Base-by-base conservation (phyloP, 1,284 basidiomycete genomes). In the Cryptococcus sp. region DNA sequence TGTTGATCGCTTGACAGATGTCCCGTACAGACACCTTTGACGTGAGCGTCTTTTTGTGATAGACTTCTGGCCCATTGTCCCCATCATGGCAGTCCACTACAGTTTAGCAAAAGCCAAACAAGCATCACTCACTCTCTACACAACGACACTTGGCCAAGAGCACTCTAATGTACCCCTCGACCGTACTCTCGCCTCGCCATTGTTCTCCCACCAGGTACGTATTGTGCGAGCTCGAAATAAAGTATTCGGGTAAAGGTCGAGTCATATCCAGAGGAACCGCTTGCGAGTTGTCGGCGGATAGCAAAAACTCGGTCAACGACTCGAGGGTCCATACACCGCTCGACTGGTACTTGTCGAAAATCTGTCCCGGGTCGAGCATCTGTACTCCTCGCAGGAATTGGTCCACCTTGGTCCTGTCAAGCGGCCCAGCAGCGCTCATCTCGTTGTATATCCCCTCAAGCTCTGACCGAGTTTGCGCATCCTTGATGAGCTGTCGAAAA, bases 131-230 rank as follows among this genome's bases (percentile, higher is more conserved):
- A 91, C 91, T 71, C 72, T 97, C 91, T 31, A 98, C 94, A 50
- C 86, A 89, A 18, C 94, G 81, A 60, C 93, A 97, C 25, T 90
- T 85, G 50, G 87, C 86, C 43, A 95, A 77, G 36, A 98, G 76
- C 0, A 93, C 93, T 0, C 94, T 81, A 53, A 97, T 91, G 66
- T 97, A 98, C 0, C 94, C 94, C 65, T 97, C 94, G 34, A 94
- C 84, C 0, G 94, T 97, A 54, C 88, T 92, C 47, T 86, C 84
- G 2, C 95, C 94, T 9, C 93, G 82, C 50, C 95, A 83, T 66
- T 99, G 95, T 58, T 91, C 83, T 0, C 93, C 93, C 11, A 97
- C 84, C 4, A 99, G 82, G 63, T 99, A 98, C 0, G 95, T 98
- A 63, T 99, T 98, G 67, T 98, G 95, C 26, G 90, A 94, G 16